These are phyloP conservation scores for Lichtheimia ramosa DNA, from an alignment of 371 early-diverging fungal genomes.

Conservation along the genomic window DNA sequence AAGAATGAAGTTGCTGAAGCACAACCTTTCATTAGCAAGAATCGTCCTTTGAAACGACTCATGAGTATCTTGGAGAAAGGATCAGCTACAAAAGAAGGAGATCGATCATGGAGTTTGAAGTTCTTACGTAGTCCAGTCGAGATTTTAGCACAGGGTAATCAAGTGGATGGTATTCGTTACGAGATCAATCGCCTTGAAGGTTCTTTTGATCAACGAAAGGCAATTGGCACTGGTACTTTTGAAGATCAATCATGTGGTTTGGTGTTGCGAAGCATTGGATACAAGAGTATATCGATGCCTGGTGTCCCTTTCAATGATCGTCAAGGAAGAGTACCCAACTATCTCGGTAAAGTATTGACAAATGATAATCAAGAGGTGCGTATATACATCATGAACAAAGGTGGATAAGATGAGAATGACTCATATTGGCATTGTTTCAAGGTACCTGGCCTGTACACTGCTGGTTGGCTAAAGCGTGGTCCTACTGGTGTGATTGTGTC, in stretches of 20 bases:
- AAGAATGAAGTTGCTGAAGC: constrained; percentile 38
- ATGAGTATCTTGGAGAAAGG: constrained; percentile 77
- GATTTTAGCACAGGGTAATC: constrained; percentile 31
- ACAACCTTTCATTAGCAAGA: constrained; percentile 36
- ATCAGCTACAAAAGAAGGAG: constrained; percentile 21
- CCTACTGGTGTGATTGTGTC: constrained; percentile 93
- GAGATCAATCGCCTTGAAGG: constrained; percentile 74
- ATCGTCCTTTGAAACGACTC: constrained; percentile 74
- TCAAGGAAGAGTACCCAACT: constrained; percentile 76
- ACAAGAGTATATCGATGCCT: constrained; percentile 70
- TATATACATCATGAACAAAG: neutral
- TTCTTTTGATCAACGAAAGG: constrained; percentile 43
- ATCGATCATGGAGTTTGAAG: constrained; percentile 71
- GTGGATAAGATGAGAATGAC: neutral
- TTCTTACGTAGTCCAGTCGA: constrained; percentile 76
- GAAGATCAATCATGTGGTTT: constrained; percentile 62
- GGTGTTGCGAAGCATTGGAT: constrained; percentile 86
- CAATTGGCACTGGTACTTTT: constrained; percentile 59
- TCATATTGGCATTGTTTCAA: constrained; percentile 1
- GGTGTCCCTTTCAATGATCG: constrained; percentile 79
- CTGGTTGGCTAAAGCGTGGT: constrained; percentile 96
- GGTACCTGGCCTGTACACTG: constrained; percentile 75
- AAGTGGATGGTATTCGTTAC: constrained; percentile 54
- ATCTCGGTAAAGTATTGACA: constrained; percentile 71
- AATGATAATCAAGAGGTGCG: constrained; percentile 43